phyloP scores from a whole-genome alignment of 192 early-diverging fungal species.

The Dispira simplex region DNA sequence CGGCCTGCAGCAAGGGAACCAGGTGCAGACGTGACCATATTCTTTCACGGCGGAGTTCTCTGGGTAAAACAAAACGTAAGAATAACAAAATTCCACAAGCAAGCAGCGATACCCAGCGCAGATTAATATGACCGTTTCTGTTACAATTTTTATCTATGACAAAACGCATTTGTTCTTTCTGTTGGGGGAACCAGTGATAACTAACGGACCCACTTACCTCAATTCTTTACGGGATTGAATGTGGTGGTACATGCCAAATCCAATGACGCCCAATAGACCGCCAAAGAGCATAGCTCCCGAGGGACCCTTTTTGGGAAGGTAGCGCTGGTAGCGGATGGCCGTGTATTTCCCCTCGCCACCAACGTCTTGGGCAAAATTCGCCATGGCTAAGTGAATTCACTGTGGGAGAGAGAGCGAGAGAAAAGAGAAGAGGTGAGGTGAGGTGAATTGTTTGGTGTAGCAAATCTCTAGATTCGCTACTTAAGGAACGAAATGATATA shows the following conservation, averaged over 20 bases:
- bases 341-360: conserved; percentile 70
- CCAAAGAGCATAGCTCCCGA: conserved; percentile 72
- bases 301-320: conserved; percentile 78
- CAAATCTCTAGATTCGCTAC: too few relatives aligned
- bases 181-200: conserved; percentile 2
- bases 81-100: background rate
- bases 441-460: too few relatives aligned
- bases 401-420: too few relatives aligned
- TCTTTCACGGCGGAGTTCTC: conserved; percentile 85
- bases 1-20: conserved; percentile 80
- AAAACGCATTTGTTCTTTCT: conserved; percentile 5
- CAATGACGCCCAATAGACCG: conserved; percentile 54
- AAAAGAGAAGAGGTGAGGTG: too few relatives aligned
- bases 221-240: conserved; percentile 54
- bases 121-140: background rate
- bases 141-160: background rate
- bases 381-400: too few relatives aligned
- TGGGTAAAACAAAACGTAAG: conserved; percentile 15
- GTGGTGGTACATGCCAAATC: conserved; percentile 64
- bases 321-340: conserved; percentile 75
- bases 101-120: background rate
- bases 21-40: conserved; percentile 87
- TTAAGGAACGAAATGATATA: too few relatives aligned
- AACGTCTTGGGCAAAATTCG: conserved; percentile 39
- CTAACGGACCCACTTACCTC: conserved; percentile 17